These are phyloP conservation scores for Blumeria hordei DNA, from an alignment of 2,329 filamentous ascomycete genomes.

Conservation along the genomic window DNA sequence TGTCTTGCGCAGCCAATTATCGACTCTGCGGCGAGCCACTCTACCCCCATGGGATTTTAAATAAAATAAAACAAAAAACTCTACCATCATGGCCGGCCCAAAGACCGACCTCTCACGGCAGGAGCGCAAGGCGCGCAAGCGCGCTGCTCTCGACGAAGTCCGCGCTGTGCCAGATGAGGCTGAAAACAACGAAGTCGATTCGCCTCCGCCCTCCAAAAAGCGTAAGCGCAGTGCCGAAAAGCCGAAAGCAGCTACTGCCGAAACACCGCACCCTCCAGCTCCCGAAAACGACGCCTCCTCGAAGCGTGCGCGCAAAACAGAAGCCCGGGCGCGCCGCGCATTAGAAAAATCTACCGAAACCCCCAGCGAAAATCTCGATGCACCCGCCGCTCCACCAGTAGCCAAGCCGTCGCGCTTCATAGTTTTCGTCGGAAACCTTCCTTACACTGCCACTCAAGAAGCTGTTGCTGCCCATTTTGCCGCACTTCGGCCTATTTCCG, in stretches of 20 bases:
- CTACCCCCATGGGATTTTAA: too few relatives aligned
- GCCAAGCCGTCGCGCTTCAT: constrained; percentile 33
- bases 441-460: constrained; percentile 52
- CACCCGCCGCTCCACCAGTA: not conserved
- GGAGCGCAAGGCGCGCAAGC: constrained; percentile 15
- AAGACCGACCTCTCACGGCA: constrained; percentile 11
- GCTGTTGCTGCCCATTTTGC: constrained; percentile 54
- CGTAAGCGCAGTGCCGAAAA: constrained; percentile 7
- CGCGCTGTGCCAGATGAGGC: constrained; percentile 11
- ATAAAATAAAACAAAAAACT: too few relatives aligned
- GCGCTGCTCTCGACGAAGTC: constrained; percentile 14
- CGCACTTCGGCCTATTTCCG: constrained; percentile 40
- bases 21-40: too few relatives aligned
- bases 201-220: constrained; percentile 6
- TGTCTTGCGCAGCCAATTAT: too few relatives aligned
- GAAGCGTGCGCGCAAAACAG: constrained; percentile 13
- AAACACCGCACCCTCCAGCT: constrained; percentile 2
- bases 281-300: not conserved
- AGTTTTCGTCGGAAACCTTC: constrained; percentile 69
- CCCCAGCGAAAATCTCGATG: not conserved
- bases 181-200: constrained; percentile 6
- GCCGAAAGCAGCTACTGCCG: constrained; percentile 1
- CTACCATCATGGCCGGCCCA: too few relatives aligned
- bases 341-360: constrained; percentile 1
- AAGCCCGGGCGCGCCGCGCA: not conserved